Evolutionary conservation across 305 asterid genomes (phyloP), one percentile per base, ranked within the genome.

Genomic region (Vinca major): DNA sequence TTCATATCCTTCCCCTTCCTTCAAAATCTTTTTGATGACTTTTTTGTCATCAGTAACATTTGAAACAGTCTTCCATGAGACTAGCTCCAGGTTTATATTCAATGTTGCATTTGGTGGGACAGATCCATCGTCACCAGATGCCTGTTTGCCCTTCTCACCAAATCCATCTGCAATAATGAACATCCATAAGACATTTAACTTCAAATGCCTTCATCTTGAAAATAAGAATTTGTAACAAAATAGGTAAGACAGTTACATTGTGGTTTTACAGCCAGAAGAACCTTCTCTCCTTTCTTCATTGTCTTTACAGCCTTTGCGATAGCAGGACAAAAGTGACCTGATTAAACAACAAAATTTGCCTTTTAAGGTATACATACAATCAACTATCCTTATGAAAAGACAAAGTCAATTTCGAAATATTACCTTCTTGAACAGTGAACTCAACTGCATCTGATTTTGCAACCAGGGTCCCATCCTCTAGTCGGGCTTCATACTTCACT

Each of bases 271-370:
- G 88, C 77, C 21, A 93, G 80, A 13, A 81, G 84, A 63, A 83
- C 96, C 78, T 84, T 85, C 75, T 93, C 97, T 41, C 94, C 98
- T 71, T 86, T 93, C 85, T 89, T 88, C 95, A 92, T 92, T 4
- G 97, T 90, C 77, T 86, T 90, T 78, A 90, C 89, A 39, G 96
- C 96, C 79, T 81, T 87, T 48, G 92, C 78, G 50, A 93, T 73
- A 17, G 96, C 97, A 80, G 95, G 97, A 71, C 98, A 92, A 66
- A 90, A 89, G 65, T 81, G 83, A 69, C 97, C 97, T 90, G 73
- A 33, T 19, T 3, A 13, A 73, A 36, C 7, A 77, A 39, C 54
- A 16, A 61, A 14, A 68, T 20, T 62, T 9, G 58, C 54, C 26
- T 26, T 17, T 39, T 69, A 61, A 71, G 39, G n/a, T 51, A 26